Evolutionary conservation across 306 rosid genomes (phyloP).

Genomic region (Psophocarpus tetragonolobus): DNA sequence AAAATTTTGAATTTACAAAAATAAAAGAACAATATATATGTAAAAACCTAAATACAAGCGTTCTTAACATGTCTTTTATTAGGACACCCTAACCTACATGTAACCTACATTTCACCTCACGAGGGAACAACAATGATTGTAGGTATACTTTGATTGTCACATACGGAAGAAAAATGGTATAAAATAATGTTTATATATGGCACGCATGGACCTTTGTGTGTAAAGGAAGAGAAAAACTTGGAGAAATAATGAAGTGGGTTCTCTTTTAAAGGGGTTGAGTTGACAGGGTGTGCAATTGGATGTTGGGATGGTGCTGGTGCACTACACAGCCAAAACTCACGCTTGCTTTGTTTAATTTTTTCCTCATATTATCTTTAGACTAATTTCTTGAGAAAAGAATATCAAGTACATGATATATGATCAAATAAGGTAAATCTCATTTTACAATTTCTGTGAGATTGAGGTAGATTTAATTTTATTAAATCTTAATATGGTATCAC

Average conservation of each 20-base stretch:
- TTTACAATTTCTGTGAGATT: no score
- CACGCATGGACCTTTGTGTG: neutral
- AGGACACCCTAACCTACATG: neutral
- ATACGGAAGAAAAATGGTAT: neutral
- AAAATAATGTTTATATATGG: neutral
- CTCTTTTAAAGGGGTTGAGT: conserved; percentile 34
- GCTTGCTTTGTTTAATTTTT: conserved; percentile 22
- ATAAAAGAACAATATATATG: no score
- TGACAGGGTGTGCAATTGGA: conserved; percentile 45
- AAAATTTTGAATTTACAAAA: no score
- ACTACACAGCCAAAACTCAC: conserved; percentile 33
- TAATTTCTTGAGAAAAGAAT: no score
- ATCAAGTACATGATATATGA: no score
- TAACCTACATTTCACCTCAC: neutral
- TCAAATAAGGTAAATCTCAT: no score
- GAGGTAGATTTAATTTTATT: no score
- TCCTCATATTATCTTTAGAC: no score
- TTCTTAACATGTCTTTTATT: neutral
- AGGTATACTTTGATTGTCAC: neutral
- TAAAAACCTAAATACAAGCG: no score
- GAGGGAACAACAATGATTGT: neutral
- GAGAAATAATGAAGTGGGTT: conserved; percentile 26
- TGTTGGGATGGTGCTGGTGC: conserved; percentile 42
- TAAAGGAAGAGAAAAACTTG: neutral
- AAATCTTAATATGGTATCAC: no score